Conservation (phyloP, 2,329 filamentous ascomycete species). For the Fusarium sp. region DNA sequence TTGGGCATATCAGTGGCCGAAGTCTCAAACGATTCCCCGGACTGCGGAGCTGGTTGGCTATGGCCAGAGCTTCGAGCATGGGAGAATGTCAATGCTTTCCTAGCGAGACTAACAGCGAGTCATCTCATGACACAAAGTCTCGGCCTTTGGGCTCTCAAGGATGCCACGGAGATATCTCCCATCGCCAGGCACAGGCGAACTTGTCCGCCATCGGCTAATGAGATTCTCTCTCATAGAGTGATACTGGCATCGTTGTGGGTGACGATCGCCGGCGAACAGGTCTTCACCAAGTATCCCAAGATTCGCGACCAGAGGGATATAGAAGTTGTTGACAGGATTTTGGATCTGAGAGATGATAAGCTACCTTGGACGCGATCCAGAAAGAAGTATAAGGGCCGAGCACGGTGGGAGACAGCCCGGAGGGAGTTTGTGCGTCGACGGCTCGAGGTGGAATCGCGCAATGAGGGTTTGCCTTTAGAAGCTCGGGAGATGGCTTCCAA, state of each 20-base stretch:
- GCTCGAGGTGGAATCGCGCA: constrained; percentile 7
- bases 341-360: neutral
- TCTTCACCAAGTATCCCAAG: neutral
- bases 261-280: neutral
- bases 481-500: neutral
- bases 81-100: constrained; percentile 7
- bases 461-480: fast-evolving
- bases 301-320: constrained; percentile 11
- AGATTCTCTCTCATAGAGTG: neutral
- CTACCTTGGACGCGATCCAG: constrained; percentile 12
- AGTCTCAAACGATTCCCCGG: neutral
- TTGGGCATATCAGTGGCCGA: neutral
- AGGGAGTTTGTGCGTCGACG: constrained; percentile 4
- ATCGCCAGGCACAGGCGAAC: neutral
- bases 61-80: constrained; percentile 11
- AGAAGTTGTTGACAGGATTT: neutral
- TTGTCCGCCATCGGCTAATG: neutral
- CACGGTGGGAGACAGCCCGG: constrained; percentile 12
- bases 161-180: neutral
- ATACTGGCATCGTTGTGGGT: neutral
- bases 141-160: neutral
- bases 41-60: constrained; percentile 16
- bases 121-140: neutral
- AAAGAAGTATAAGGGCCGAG: neutral
- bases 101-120: neutral